Conservation (phyloP, 192 early-diverging fungal genomes). For the Entrophospora sp. region DNA sequence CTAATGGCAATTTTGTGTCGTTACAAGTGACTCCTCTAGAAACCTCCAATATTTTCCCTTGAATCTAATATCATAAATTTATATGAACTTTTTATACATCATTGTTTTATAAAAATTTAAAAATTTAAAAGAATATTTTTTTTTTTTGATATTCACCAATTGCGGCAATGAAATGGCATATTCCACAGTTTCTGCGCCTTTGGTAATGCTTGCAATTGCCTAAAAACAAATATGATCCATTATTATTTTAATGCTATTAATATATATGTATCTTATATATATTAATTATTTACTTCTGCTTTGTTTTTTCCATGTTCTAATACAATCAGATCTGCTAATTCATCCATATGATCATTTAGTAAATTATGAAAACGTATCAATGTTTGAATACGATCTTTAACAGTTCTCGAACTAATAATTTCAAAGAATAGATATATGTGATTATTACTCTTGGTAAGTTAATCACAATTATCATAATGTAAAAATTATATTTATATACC, state of each 20-base stretch:
- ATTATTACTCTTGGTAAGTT: neutral
- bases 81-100: too few relatives aligned
- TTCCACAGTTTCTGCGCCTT: conserved; percentile 75
- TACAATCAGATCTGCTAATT: conserved; percentile 65
- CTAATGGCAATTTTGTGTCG: conserved; percentile 56
- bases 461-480: neutral
- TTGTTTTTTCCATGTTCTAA: conserved; percentile 75
- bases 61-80: conserved; percentile 4
- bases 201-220: conserved; percentile 61
- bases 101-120: too few relatives aligned
- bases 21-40: conserved; percentile 57
- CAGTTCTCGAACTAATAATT: conserved; percentile 32
- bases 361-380: conserved; percentile 52
- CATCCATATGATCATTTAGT: conserved; percentile 46
- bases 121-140: neutral
- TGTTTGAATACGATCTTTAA: conserved; percentile 60
- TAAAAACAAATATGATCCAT: neutral
- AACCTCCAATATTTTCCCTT: conserved; percentile 56
- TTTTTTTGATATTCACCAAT: conserved; percentile 20
- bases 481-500: conserved; percentile 21
- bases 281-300: conserved; percentile 30
- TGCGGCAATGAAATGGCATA: conserved; percentile 64
- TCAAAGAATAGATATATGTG: too few relatives aligned
- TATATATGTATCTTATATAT: neutral
- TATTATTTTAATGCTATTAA: neutral